Evolutionary conservation across 2,329 filamentous ascomycete species (phyloP).

Genomic region (Diaporthe sp.): DNA sequence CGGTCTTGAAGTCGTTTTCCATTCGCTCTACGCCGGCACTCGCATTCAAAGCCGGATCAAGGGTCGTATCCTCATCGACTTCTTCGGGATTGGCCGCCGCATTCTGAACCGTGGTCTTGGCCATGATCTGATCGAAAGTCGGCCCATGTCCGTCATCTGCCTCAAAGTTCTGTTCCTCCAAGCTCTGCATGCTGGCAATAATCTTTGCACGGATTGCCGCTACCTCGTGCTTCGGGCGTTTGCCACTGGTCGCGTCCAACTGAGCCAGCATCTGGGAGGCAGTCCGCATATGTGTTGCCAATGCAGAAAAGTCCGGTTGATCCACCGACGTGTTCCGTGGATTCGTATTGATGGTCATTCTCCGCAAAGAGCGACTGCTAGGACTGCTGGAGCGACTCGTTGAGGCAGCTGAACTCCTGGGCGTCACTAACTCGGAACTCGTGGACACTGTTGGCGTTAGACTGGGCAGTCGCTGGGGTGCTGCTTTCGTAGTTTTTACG

Average conservation of each 20-base stretch:
- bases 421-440: slow-evolving; percentile 68
- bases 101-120: slow-evolving; percentile 69
- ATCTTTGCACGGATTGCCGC: slow-evolving; percentile 87
- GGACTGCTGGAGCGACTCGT: slow-evolving; percentile 77
- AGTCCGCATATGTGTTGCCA: slow-evolving; percentile 88
- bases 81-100: slow-evolving; percentile 59
- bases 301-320: slow-evolving; percentile 82
- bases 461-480: slow-evolving; percentile 67
- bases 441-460: slow-evolving; percentile 70
- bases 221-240: slow-evolving; percentile 82
- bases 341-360: slow-evolving; percentile 66
- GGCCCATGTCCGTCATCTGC: slow-evolving; percentile 77
- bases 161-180: slow-evolving; percentile 88
- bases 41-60: slow-evolving; percentile 68
- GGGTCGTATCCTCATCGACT: slow-evolving; percentile 64
- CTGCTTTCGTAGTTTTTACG: slow-evolving; percentile 36
- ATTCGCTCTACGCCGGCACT: slow-evolving; percentile 83
- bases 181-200: slow-evolving; percentile 88
- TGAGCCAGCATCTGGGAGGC: slow-evolving; percentile 90
- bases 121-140: slow-evolving; percentile 86
- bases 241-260: slow-evolving; percentile 82
- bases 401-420: slow-evolving; percentile 75
- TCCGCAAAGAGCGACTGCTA: slow-evolving; percentile 58
- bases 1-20: slow-evolving; percentile 91
- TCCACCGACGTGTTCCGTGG: slow-evolving; percentile 68